Percentiles rank a stretch among this genome's conserved stretches.
These are phyloP conservation scores for Actinomucor elegans DNA, from an alignment of 371 early-diverging fungal species.

Conservation along the genomic window DNA sequence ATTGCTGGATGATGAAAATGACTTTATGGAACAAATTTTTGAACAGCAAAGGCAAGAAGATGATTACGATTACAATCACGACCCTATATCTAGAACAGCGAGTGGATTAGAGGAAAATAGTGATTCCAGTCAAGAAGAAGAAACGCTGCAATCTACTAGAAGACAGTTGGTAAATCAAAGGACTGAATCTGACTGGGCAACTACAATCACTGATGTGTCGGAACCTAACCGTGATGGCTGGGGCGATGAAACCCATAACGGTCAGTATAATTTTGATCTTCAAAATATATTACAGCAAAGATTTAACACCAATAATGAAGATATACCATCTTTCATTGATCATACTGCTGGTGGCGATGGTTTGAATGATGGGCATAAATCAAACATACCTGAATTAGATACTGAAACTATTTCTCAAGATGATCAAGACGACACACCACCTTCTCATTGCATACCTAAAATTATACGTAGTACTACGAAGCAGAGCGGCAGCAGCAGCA, in stretches of 20 bases:
- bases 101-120: neutral
- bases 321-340: neutral
- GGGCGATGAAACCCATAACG: conserved; percentile 7
- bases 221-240: conserved; percentile 5
- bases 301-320: too few relatives aligned
- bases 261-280: too few relatives aligned
- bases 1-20: neutral
- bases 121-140: neutral
- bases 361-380: neutral
- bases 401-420: neutral
- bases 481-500: too few relatives aligned
- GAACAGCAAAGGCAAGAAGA: conserved; percentile 14
- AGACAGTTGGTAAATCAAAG: neutral
- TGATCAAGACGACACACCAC: neutral
- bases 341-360: neutral
- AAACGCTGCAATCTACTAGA: neutral
- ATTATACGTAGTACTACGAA: neutral
- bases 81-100: neutral
- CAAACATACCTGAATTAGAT: neutral
- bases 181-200: neutral
- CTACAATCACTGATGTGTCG: neutral
- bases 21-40: conserved; percentile 8
- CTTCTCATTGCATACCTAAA: conserved; percentile 6
- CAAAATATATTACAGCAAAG: too few relatives aligned
- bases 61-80: conserved; percentile 6